A percentile compares a stretch with the other conserved stretches of the same genome.
These are phyloP conservation scores for Ceratocystis ficicola DNA, from an alignment of 2,329 filamentous ascomycete species.

Conservation along the genomic window DNA sequence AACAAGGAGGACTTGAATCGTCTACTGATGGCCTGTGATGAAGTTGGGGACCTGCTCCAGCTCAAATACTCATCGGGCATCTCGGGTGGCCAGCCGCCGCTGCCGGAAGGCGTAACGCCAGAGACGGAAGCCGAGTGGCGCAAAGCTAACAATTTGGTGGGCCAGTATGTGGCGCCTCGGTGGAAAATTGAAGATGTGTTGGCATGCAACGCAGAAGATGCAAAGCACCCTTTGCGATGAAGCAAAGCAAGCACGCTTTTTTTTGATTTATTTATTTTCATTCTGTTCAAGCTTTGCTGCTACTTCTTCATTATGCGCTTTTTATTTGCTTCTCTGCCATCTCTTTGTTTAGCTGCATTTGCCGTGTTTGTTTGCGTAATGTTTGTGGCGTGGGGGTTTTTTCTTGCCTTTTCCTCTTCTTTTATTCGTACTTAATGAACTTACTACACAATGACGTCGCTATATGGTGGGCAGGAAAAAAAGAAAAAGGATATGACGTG, in stretches of 20 bases:
- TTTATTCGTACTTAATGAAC: constrained; percentile 11
- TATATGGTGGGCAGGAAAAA: not conserved
- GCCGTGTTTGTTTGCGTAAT: constrained; percentile 2
- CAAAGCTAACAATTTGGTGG: constrained; percentile 50
- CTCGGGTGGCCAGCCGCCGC: constrained; percentile 70
- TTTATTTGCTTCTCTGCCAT: not conserved
- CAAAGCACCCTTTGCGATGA: constrained; percentile 59
- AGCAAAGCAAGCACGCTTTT: constrained; percentile 13
- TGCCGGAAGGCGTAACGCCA: constrained; percentile 57
- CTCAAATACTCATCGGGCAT: constrained; percentile 96
- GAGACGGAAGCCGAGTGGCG: constrained; percentile 62
- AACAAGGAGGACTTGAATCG: constrained; percentile 97
- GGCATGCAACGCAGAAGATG: constrained; percentile 59
- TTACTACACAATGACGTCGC: not conserved
- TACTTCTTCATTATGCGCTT: constrained; percentile 1
- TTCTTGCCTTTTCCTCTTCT: not conserved
- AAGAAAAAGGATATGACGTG: not conserved
- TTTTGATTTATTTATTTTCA: constrained; percentile 13
- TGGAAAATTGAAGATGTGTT: constrained; percentile 81
- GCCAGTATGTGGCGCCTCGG: constrained; percentile 62
- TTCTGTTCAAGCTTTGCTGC: not conserved
- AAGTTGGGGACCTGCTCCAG: constrained; percentile 82
- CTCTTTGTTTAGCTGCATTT: not conserved
- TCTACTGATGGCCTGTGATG: constrained; percentile 75
- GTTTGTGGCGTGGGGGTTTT: not conserved